A percentile compares a stretch with the other conserved stretches of the same genome.
These are phyloP conservation scores for Laguncularia racemosa DNA, from an alignment of 345 rosid species.

Conservation along the genomic window DNA sequence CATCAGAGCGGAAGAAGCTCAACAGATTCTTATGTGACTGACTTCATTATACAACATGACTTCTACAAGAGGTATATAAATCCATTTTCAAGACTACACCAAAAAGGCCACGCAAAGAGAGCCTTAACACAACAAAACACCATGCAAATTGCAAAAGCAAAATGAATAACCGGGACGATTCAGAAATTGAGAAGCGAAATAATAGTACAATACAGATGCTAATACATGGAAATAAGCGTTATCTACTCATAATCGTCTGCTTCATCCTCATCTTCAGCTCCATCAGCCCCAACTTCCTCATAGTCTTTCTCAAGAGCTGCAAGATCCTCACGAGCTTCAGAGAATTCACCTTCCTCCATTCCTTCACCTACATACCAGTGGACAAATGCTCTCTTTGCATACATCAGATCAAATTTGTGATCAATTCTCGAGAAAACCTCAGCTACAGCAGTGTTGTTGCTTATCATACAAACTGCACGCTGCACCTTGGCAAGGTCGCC, in stretches of 20 bases:
- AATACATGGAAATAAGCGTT: background rate
- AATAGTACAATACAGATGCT: no score
- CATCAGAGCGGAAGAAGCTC: no score
- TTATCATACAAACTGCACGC: constrained; percentile 85
- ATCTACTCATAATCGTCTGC: constrained; percentile 46
- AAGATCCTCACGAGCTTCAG: constrained; percentile 84
- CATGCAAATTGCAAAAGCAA: no score
- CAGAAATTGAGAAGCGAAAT: no score
- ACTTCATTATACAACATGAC: no score
- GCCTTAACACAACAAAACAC: no score
- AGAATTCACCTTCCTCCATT: constrained; percentile 91
- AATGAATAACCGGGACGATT: no score
- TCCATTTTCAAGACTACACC: no score
- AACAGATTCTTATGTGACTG: no score
- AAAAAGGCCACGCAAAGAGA: no score
- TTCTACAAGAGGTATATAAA: no score
- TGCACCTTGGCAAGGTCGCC: constrained; percentile 76
- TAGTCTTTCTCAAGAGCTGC: constrained; percentile 86
- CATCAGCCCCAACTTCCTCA: constrained; percentile 81
- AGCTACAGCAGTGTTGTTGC: constrained; percentile 82
- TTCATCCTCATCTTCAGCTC: constrained; percentile 42
- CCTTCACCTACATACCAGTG: constrained; percentile 95
- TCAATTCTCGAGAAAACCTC: constrained; percentile 71
- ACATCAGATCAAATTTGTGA: constrained; percentile 84
- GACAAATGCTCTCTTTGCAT: constrained; percentile 73